Conservation (phyloP, 345 rosid species). For the Mangifera indica region DNA sequence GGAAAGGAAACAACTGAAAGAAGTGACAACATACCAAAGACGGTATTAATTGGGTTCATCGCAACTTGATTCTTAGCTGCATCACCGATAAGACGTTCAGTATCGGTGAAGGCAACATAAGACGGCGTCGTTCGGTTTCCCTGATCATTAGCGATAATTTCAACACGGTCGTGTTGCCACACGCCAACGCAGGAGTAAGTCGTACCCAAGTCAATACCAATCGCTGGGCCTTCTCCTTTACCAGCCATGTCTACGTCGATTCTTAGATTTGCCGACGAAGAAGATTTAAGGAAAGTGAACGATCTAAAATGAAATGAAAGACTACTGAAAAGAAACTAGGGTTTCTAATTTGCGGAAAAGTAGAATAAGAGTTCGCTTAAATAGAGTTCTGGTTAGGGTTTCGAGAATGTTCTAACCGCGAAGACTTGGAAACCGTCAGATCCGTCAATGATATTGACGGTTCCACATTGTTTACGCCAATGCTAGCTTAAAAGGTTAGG, state of each 20-base stretch:
- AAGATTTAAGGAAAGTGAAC: not conserved
- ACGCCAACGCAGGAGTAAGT: constrained; percentile 78
- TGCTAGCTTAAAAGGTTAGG: not conserved
- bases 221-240: constrained; percentile 80
- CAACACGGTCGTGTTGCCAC: constrained; percentile 80
- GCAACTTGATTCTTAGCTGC: constrained; percentile 86
- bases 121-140: constrained; percentile 76
- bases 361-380: not conserved
- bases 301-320: not conserved
- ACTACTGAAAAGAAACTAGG: constrained; percentile 29
- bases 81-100: constrained; percentile 74
- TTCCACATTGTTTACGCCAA: constrained; percentile 15
- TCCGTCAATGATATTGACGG: constrained; percentile 26
- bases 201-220: constrained; percentile 73
- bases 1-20: not conserved
- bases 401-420: constrained; percentile 39
- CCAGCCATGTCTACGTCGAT: constrained; percentile 44
- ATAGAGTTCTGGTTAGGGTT: constrained; percentile 27
- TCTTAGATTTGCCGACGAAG: constrained; percentile 13
- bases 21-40: constrained; percentile 47
- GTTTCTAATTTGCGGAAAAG: constrained; percentile 19
- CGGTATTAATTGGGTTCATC: constrained; percentile 73
- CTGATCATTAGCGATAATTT: constrained; percentile 76
- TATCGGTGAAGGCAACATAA: constrained; percentile 61
- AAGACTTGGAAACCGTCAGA: constrained; percentile 27